phyloP scores from a whole-genome alignment of 176 grass and related monocot species.

The Oryza australiensis region DNA sequence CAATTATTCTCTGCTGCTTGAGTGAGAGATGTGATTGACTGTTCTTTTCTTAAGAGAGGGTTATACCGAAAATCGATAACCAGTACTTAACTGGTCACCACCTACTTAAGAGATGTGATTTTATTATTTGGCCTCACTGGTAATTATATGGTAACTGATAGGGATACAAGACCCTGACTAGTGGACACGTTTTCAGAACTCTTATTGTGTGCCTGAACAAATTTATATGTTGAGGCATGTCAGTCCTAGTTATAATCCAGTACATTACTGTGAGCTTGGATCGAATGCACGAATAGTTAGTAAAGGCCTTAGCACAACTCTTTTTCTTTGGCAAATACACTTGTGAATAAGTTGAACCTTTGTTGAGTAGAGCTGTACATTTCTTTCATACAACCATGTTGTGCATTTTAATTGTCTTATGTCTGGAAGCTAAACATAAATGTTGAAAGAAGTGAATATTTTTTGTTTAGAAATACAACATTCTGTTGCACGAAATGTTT shows the following conservation, averaged over 20 bases:
- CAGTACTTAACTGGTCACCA: no score
- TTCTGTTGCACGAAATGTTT: neutral
- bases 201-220: no score
- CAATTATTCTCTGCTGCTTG: no score
- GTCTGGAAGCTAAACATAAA: slow-evolving; percentile 6
- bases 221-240: no score
- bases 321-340: neutral
- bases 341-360: neutral
- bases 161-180: no score
- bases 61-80: no score
- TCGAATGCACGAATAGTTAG: neutral
- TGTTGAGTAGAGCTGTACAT: neutral
- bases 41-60: no score
- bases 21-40: no score
- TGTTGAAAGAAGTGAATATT: neutral
- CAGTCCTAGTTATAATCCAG: neutral
- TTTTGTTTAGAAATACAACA: neutral
- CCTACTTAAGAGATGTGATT: no score
- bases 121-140: no score
- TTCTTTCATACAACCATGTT: neutral
- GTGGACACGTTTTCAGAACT: no score
- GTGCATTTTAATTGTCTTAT: neutral
- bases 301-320: neutral
- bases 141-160: no score
- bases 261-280: neutral